Conservation (phyloP, 192 early-diverging fungal species). For the Lobosporangium transversale region DNA sequence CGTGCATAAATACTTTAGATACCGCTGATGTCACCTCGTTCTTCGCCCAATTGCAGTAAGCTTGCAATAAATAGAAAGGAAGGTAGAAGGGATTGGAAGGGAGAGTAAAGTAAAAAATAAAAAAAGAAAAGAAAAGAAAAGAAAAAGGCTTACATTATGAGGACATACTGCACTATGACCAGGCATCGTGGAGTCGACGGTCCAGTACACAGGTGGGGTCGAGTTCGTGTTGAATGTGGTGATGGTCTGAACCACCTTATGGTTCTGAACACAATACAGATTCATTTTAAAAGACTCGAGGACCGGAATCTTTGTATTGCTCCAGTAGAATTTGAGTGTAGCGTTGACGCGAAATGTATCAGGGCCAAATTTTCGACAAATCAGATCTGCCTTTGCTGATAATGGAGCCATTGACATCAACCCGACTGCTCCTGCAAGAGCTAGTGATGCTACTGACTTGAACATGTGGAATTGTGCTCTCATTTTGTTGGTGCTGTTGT, state of each 20-base stretch:
- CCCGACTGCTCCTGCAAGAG: not conserved
- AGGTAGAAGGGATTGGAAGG: too few species aligned
- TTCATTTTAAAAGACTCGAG: constrained; percentile 32
- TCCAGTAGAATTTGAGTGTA: constrained; percentile 33
- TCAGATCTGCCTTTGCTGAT: constrained; percentile 16
- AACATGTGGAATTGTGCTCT: constrained; percentile 15
- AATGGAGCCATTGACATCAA: constrained; percentile 3
- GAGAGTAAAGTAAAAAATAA: not conserved
- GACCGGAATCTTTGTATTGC: constrained; percentile 13
- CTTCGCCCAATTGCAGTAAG: too few species aligned
- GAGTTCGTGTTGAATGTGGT: constrained; percentile 26
- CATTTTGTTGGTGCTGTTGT: constrained; percentile 9
- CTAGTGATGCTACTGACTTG: not conserved
- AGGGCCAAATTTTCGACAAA: constrained; percentile 17
- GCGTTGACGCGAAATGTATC: constrained; percentile 37
- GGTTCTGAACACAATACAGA: constrained; percentile 36
- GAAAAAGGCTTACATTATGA: constrained; percentile 14
- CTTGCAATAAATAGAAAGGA: too few species aligned
- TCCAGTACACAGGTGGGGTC: constrained; percentile 9
- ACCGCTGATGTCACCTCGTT: too few species aligned
- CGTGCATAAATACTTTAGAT: too few species aligned
- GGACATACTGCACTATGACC: constrained; percentile 4
- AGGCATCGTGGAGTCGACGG: constrained; percentile 14
- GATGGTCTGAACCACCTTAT: constrained; percentile 18
- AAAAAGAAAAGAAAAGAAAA: not conserved